Conservation (phyloP, 805 yeast genomes). For the Pichia pseudocactophila region DNA sequence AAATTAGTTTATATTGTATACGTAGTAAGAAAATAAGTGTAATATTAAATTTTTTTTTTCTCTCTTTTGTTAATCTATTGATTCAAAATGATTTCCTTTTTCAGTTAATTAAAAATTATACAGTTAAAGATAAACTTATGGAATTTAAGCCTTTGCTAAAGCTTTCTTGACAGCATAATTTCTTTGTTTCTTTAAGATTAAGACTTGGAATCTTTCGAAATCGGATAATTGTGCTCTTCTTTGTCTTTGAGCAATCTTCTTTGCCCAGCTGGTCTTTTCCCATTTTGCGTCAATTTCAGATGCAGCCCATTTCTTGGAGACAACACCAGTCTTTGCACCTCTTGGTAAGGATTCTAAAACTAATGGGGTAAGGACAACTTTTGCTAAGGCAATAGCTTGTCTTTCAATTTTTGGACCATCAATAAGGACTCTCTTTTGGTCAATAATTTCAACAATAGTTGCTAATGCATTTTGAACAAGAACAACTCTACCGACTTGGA, state of each 20-base stretch:
- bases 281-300: constrained; percentile 84
- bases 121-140: neutral
- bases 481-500: constrained; percentile 98
- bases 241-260: constrained; percentile 92
- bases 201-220: constrained; percentile 99
- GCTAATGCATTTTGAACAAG: constrained; percentile 91
- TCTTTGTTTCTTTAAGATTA: constrained; percentile 96
- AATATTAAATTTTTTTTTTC: neutral
- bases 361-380: constrained; percentile 87
- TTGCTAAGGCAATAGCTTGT: constrained; percentile 82
- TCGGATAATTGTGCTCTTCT: constrained; percentile 90
- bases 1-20: constrained; percentile 21
- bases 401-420: constrained; percentile 97
- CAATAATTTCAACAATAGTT: constrained; percentile 95
- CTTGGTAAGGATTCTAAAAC: constrained; percentile 82
- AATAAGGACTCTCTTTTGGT: constrained; percentile 95
- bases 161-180: constrained; percentile 92
- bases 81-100: neutral
- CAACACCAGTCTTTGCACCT: constrained; percentile 82
- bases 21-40: constrained; percentile 15
- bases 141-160: constrained; percentile 82
- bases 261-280: constrained; percentile 94
- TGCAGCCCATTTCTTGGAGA: constrained; percentile 89
- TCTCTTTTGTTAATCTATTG: neutral
- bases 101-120: neutral